Conservation (phyloP, 2,329 filamentous ascomycete genomes). For the Claviceps sp. region DNA sequence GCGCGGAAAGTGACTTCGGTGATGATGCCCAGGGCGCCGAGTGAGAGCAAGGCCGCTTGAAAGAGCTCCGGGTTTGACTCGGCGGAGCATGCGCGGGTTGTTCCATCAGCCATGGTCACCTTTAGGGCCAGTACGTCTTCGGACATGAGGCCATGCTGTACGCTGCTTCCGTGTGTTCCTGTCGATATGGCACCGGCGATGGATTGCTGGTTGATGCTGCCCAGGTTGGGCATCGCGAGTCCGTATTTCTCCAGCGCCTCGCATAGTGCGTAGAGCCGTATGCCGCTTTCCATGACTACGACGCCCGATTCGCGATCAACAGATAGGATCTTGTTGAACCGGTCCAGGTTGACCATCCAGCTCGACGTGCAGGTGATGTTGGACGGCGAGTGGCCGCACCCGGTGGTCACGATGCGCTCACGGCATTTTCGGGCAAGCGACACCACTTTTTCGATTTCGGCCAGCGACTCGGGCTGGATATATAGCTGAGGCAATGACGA, state of each 20-base stretch:
- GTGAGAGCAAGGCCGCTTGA: slow-evolving; percentile 71
- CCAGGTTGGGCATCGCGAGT: slow-evolving; percentile 79
- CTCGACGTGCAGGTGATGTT: slow-evolving; percentile 85
- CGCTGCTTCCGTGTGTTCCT: slow-evolving; percentile 81
- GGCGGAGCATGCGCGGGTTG: slow-evolving; percentile 55
- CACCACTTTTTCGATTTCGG: slow-evolving; percentile 74
- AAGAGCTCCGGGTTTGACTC: slow-evolving; percentile 67
- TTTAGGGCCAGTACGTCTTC: slow-evolving; percentile 62
- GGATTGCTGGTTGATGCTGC: slow-evolving; percentile 90
- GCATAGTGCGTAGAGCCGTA: slow-evolving; percentile 64
- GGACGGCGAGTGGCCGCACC: slow-evolving; percentile 83
- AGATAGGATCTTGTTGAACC: slow-evolving; percentile 58
- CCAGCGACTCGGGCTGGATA: slow-evolving; percentile 65
- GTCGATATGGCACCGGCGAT: slow-evolving; percentile 87
- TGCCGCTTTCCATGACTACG: slow-evolving; percentile 76
- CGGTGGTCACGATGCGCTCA: slow-evolving; percentile 72
- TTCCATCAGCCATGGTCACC: slow-evolving; percentile 72
- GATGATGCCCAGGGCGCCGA: slow-evolving; percentile 84
- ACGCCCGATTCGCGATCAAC: slow-evolving; percentile 53
- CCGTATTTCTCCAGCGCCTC: slow-evolving; percentile 60
- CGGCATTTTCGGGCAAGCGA: slow-evolving; percentile 69
- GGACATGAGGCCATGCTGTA: slow-evolving; percentile 72
- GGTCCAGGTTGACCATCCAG: slow-evolving; percentile 90
- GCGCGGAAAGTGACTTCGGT: slow-evolving; percentile 79
- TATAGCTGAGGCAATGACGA: slow-evolving; percentile 82